Evolutionary conservation across 139 green algal species (phyloP).

Genomic region (Coccomyxa sp.): DNA sequence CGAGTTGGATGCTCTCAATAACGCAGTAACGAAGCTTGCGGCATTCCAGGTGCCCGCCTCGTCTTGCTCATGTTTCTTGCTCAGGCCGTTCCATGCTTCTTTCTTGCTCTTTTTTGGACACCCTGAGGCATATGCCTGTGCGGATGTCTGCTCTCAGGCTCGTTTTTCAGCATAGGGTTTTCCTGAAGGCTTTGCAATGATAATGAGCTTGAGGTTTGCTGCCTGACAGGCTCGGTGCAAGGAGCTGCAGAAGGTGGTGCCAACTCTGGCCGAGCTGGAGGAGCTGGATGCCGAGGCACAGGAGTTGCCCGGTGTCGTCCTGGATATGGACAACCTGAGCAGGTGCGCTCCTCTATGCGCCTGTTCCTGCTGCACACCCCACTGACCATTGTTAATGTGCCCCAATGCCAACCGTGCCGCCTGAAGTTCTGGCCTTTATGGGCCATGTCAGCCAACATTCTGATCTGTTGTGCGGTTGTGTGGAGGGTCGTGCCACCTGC

Average conservation of each 20-base stretch:
- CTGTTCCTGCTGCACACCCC: no score
- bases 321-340: slow-evolving; percentile 24
- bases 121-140: neutral
- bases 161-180: no score
- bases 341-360: neutral
- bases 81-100: neutral
- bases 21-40: neutral
- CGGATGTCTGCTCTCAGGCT: neutral
- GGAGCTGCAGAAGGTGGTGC: neutral
- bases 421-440: no score
- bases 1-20: slow-evolving; percentile 23
- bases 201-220: neutral
- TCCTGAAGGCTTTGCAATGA: no score
- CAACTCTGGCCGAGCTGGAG: slow-evolving; percentile 6
- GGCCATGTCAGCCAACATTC: no score
- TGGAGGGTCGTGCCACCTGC: no score
- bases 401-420: no score
- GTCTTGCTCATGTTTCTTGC: neutral
- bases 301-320: slow-evolving; percentile 18
- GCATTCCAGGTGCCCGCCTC: slow-evolving; percentile 2
- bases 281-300: slow-evolving; percentile 7
- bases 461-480: no score
- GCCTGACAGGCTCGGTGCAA: neutral
- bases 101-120: neutral
- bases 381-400: no score